A percentile compares a stretch with the other conserved stretches of the same genome.
Conservation (phyloP, 352 stramenopile species). For the Phytophthora meadii region DNA sequence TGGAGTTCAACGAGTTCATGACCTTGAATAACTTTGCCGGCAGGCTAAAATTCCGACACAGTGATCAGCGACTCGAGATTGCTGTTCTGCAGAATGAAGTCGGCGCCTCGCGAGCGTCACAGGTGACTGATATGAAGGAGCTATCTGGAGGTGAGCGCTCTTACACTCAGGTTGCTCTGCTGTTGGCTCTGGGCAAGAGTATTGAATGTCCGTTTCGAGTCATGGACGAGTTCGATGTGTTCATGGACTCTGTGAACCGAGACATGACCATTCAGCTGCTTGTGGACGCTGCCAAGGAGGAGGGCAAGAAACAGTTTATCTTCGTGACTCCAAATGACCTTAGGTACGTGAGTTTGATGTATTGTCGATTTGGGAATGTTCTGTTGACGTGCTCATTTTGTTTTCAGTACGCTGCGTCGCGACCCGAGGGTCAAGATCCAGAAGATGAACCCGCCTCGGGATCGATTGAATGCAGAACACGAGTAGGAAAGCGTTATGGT, state of each 20-base stretch:
- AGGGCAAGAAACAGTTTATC: constrained; percentile 87
- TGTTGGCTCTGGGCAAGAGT: constrained; percentile 94
- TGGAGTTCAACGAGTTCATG: constrained; percentile 90
- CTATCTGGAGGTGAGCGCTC: constrained; percentile 97
- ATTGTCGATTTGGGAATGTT: background rate
- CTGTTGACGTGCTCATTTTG: background rate
- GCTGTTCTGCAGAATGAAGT: constrained; percentile 84
- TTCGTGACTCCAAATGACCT: constrained; percentile 91
- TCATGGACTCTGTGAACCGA: constrained; percentile 97
- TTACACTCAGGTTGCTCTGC: constrained; percentile 96
- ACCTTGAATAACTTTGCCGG: constrained; percentile 85
- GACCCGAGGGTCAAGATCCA: constrained; percentile 88
- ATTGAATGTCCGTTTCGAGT: constrained; percentile 95
- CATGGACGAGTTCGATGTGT: constrained; percentile 99
- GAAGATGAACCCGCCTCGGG: constrained; percentile 87
- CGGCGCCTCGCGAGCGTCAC: constrained; percentile 67
- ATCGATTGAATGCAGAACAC: constrained; percentile 70
- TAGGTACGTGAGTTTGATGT: constrained; percentile 54
- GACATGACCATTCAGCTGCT: constrained; percentile 96
- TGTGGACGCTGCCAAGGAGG: constrained; percentile 85
- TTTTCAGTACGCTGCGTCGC: constrained; percentile 64
- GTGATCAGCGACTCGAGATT: constrained; percentile 80
- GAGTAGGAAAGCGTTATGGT: constrained; percentile 20
- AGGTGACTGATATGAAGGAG: constrained; percentile 96
- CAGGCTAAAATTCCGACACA: constrained; percentile 84